Evolutionary conservation across 1,284 basidiomycete genomes (phyloP), one percentile per base, ranked within the genome.

Genomic region (Malassezia nana): DNA sequence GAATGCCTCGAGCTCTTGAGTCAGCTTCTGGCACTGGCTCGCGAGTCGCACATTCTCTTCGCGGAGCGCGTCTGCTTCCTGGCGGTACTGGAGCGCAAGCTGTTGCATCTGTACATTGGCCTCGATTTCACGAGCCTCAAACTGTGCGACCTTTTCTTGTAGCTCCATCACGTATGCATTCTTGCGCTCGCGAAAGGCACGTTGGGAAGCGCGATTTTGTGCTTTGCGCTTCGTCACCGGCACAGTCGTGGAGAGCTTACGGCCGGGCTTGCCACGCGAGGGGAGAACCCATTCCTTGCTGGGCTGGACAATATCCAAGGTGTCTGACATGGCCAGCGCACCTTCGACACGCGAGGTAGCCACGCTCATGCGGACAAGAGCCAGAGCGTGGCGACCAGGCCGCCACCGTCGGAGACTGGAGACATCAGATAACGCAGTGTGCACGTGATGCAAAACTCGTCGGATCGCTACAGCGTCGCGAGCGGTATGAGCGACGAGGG

Each of bases 191-290:
- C 68, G 61, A 35, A 71, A 71, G 0, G 68, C 68, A 7, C 68
- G 62, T 30, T 71, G 68, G 0, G 68, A 67, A 0, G 64, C 65
- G 2, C 68, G 65, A 42, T 71, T 71, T 52, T 67, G 63, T 0
- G 66, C 64, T 50, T 72, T 70, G 39, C 71, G 69, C 46, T 74
- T 74, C 8, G 71, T 74, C 18, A 65, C 60, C 0, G 67, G 69
- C 39, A 69, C 66, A 3, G 62, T 59, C 33, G 63, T 65, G 22
- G 63, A 66, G 1, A 69, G 71, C 55, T 74, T 74, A 6, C 71
- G 62, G n/a, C 71, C 71, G 0, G 71, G 69, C 32, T 74, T 74
- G 42, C 69, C 67, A 1, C 71, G 62, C 13, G 64, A 63, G 8
- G 71, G 71, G 1, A 74, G 59, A 8, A 74, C 69, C 70, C 69